Percentiles rank a stretch among this genome's conserved stretches.
Conservation (phyloP, 2,329 filamentous ascomycete species). For the Xylariaceae sp. region DNA sequence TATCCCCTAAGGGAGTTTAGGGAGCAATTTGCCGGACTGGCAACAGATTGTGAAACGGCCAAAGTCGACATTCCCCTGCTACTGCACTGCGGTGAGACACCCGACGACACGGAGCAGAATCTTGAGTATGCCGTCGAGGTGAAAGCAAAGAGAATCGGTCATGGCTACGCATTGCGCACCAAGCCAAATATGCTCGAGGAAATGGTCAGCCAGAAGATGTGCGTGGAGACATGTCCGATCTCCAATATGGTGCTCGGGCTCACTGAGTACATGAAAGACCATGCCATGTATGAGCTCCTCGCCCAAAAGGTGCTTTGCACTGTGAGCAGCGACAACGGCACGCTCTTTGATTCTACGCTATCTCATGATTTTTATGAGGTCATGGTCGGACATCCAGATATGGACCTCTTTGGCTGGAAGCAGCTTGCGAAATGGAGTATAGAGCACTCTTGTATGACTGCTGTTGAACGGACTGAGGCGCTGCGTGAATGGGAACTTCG, state of each 20-base stretch:
- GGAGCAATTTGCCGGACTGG: conserved; percentile 44
- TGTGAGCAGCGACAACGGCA: conserved; percentile 71
- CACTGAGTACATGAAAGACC: conserved; percentile 60
- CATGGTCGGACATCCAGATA: conserved; percentile 63
- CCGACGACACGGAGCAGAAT: conserved; percentile 65
- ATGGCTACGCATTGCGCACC: conserved; percentile 65
- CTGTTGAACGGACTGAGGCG: conserved; percentile 34
- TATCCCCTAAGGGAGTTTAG: conserved; percentile 47
- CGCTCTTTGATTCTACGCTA: conserved; percentile 67
- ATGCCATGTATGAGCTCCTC: conserved; percentile 63
- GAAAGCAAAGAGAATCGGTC: conserved; percentile 65
- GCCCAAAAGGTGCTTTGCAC: conserved; percentile 72
- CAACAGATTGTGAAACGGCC: conserved; percentile 37
- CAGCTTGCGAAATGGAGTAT: conserved; percentile 63
- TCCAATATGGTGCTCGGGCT: conserved; percentile 73
- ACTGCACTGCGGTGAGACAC: conserved; percentile 73
- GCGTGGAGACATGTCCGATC: conserved; percentile 73
- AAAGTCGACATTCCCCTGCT: conserved; percentile 62
- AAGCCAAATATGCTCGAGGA: conserved; percentile 63
- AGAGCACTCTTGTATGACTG: conserved; percentile 52
- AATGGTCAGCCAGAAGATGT: conserved; percentile 61
- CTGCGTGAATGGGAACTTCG: conserved; percentile 43
- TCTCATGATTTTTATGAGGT: conserved; percentile 76
- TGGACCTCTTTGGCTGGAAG: conserved; percentile 67
- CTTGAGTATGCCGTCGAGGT: conserved; percentile 64